phyloP scores from a whole-genome alignment of 2,329 filamentous ascomycete genomes.

The Calonectria naviculata region DNA sequence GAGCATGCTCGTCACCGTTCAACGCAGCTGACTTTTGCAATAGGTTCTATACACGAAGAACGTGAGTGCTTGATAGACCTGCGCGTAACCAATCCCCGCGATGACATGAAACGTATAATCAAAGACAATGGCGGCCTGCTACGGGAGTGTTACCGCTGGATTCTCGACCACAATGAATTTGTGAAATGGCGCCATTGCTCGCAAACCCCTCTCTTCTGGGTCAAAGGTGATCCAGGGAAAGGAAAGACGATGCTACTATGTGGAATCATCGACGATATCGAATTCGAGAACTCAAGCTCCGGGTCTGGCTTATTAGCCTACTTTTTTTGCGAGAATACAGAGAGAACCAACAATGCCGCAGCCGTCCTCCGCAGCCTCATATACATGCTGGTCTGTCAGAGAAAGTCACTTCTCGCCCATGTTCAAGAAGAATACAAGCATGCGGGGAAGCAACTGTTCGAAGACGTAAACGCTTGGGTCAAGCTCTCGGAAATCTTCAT shows the following conservation, averaged over 20 bases:
- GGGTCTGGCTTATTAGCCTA: background rate
- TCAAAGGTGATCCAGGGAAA: background rate
- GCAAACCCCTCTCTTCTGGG: background rate
- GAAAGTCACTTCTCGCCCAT: background rate
- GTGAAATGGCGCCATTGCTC: background rate
- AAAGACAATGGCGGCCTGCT: background rate
- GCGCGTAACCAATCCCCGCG: background rate
- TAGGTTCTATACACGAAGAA: background rate
- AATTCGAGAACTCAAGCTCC: background rate
- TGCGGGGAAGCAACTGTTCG: background rate
- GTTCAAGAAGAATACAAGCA: background rate
- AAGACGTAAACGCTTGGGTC: background rate
- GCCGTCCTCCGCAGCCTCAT: background rate
- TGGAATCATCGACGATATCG: background rate
- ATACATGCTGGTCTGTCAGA: background rate
- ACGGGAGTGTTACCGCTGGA: background rate
- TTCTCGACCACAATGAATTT: background rate
- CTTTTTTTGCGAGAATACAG: background rate
- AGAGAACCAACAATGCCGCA: background rate
- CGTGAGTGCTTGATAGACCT: background rate
- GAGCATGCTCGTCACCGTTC: background rate
- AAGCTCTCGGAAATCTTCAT: background rate
- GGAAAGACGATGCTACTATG: background rate
- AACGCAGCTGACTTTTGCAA: background rate
- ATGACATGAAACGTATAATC: background rate